Conservation (phyloP, 306 rosid species). For the Bauhinia variegata region DNA sequence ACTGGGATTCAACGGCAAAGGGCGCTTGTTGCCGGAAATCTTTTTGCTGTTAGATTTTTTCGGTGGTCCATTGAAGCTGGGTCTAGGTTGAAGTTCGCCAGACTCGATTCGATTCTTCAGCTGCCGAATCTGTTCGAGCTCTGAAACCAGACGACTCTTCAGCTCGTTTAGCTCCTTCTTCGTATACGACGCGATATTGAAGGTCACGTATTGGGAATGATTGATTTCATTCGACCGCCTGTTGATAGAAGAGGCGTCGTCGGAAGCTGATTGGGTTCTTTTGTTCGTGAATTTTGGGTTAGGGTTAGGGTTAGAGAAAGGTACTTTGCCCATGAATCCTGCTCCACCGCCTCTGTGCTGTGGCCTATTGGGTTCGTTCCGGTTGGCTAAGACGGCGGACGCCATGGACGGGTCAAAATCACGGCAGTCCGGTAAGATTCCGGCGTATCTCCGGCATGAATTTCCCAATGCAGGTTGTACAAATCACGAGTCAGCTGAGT, state of each 20-base stretch:
- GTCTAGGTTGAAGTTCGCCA: constrained; percentile 41
- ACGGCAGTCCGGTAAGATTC: constrained; percentile 35
- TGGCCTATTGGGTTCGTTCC: constrained; percentile 73
- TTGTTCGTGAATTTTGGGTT: constrained; percentile 57
- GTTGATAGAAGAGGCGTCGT: constrained; percentile 85
- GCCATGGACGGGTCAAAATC: constrained; percentile 57
- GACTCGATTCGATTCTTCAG: constrained; percentile 65
- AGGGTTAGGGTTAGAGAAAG: constrained; percentile 65
- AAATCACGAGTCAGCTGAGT: constrained; percentile 37
- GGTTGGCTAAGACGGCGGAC: constrained; percentile 80
- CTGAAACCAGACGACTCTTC: constrained; percentile 51
- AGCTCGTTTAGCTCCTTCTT: constrained; percentile 74
- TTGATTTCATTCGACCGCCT: constrained; percentile 49
- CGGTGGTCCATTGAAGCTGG: constrained; percentile 30
- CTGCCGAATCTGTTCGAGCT: constrained; percentile 79
- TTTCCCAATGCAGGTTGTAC: constrained; percentile 45
- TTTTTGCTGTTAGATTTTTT: constrained; percentile 68
- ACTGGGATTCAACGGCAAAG: constrained; percentile 45
- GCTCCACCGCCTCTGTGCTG: constrained; percentile 70
- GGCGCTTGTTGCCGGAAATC: constrained; percentile 64
- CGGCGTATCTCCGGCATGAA: constrained; percentile 53
- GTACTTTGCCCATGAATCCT: constrained; percentile 86
- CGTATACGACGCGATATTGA: constrained; percentile 55
- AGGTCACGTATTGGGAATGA: constrained; percentile 56
- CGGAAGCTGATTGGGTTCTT: constrained; percentile 73